Conservation (phyloP, 2,329 filamentous ascomycete genomes). For the Epichloe baconii region DNA sequence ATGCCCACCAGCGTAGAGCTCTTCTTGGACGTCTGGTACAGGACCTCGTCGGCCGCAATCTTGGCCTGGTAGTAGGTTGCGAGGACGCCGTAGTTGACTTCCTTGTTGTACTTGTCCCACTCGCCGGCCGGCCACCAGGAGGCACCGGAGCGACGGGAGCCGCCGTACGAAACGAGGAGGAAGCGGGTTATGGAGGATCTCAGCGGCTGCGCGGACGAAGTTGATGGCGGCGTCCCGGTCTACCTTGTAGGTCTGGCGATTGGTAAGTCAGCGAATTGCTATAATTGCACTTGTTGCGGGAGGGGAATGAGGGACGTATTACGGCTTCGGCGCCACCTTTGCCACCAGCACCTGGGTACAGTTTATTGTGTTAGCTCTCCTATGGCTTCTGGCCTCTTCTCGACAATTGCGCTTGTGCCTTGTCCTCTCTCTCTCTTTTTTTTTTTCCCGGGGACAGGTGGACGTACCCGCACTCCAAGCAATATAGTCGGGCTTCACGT, state of each 20-base stretch:
- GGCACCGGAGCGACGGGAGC: slow-evolving; percentile 36
- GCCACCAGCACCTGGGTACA: slow-evolving; percentile 37
- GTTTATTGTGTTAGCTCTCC: background rate
- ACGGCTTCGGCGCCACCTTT: slow-evolving; percentile 41
- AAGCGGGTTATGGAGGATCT: slow-evolving; percentile 43
- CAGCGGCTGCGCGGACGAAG: slow-evolving; percentile 46
- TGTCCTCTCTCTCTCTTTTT: background rate
- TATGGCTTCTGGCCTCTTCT: too few relatives aligned
- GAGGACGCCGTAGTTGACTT: slow-evolving; percentile 26
- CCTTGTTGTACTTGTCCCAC: slow-evolving; percentile 33
- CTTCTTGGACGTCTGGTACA: slow-evolving; percentile 35
- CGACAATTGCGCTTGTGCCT: background rate
- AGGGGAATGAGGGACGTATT: slow-evolving; percentile 2
- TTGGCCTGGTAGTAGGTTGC: slow-evolving; percentile 48
- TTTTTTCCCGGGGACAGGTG: background rate
- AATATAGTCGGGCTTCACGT: slow-evolving; percentile 50
- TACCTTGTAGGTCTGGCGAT: slow-evolving; percentile 37
- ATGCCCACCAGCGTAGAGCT: slow-evolving; percentile 33
- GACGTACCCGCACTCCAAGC: slow-evolving; percentile 52
- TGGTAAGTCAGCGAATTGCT: background rate
- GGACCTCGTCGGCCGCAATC: slow-evolving; percentile 42
- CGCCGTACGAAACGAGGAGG: slow-evolving; percentile 50
- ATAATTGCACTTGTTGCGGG: background rate
- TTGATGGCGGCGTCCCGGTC: slow-evolving; percentile 51
- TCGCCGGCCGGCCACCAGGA: slow-evolving; percentile 41